Base-by-base conservation (phyloP, 179 eudicot species). In the Silene vulgaris region DNA sequence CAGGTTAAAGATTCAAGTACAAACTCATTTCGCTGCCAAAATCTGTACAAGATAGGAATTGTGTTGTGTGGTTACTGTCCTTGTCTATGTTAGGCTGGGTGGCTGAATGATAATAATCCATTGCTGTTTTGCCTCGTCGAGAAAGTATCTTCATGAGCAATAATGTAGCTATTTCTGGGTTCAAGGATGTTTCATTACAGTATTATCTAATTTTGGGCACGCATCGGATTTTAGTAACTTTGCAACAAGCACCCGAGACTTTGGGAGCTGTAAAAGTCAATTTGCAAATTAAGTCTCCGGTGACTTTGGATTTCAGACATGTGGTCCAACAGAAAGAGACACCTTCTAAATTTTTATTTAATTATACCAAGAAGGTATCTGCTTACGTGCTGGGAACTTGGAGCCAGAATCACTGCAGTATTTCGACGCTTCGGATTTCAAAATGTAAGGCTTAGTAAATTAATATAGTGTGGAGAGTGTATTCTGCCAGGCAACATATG, bases 291-390 rank as follows among this genome's bases (percentile, higher is more conserved):
- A 48, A 5, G 60, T n/a, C 43, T 52, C 75, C 59, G 56, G 28
- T 16, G 59, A 73, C 48, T 62, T 71, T 21, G 60, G 19, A 28
- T 21, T 43, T 37, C 23, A 28, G 20, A 48, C 13, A 65, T 32
- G 43, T 78, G 72, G 73, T 73, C 74, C 20, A 32, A 57, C 59
- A 35, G 60, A 72, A 73, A 66, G n/a, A 17, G 76, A 65, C 73
- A 21, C 45, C 67, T 62, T 56, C 40, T 14, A 72, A 65, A 65
- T 9, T 20, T 59, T 65, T 3, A 20, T 73, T 21, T 12, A 32
- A 54, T 30, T 28, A 32, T 73, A 72, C 56, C 62, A 66, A 65
- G 77, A 78, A 57, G 67, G 65, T 11, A 73, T 65, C 76, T 23
- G 66, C 60, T 32, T 73, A 40, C 37, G 32, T 65, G 64, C 13